These are phyloP conservation scores for Penicillium sp. DNA, from an alignment of 2,329 filamentous ascomycete species.

Conservation along the genomic window DNA sequence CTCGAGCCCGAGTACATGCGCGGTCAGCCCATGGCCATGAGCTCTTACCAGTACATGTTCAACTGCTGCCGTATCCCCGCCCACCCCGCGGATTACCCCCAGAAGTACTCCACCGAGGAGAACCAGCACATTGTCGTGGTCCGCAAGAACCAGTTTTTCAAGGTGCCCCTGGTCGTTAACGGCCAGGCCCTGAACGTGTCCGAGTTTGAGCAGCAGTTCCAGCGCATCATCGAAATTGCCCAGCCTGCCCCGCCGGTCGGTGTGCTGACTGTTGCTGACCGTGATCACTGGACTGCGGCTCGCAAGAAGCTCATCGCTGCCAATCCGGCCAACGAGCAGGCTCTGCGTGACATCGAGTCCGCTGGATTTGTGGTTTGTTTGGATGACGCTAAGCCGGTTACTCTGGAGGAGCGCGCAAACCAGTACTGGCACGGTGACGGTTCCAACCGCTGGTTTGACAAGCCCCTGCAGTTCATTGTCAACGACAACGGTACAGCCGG, in stretches of 20 bases:
- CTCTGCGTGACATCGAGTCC: conserved; percentile 80
- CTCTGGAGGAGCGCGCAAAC: conserved; percentile 89
- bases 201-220: conserved; percentile 89
- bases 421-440: conserved; percentile 99
- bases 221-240: conserved; percentile 75
- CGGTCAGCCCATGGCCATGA: conserved; percentile 95
- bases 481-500: conserved; percentile 97
- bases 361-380: conserved; percentile 90
- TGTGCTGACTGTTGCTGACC: conserved; percentile 84
- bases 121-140: conserved; percentile 88
- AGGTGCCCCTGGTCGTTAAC: conserved; percentile 75
- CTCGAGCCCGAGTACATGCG: conserved; percentile 99
- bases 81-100: conserved; percentile 75
- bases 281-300: conserved; percentile 87
- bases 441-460: conserved; percentile 95
- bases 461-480: conserved; percentile 95
- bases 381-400: conserved; percentile 87
- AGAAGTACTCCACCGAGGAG: conserved; percentile 72
- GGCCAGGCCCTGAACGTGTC: conserved; percentile 83
- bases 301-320: conserved; percentile 72
- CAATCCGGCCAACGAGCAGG: conserved; percentile 73
- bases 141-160: conserved; percentile 97
- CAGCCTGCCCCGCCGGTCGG: conserved; percentile 73
- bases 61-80: conserved; percentile 85
- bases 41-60: conserved; percentile 99